Evolutionary conservation across 2,329 filamentous ascomycete genomes (phyloP).

Genomic region (Metarhizium sp.): DNA sequence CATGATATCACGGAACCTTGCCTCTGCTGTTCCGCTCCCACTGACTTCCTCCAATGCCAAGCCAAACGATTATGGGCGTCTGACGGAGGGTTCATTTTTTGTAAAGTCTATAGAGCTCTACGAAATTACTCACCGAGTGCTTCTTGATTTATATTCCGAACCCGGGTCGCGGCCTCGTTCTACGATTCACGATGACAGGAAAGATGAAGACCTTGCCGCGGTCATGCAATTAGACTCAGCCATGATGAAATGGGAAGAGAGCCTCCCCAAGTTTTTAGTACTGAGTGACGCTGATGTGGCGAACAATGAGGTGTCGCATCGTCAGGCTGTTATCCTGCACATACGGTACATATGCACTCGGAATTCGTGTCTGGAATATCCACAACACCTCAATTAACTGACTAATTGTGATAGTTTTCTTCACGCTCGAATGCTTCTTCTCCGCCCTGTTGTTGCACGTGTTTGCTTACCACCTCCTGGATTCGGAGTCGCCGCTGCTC

Average conservation of each 20-base stretch:
- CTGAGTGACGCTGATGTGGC: constrained; percentile 9
- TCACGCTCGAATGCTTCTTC: constrained; percentile 23
- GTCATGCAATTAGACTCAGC: constrained; percentile 22
- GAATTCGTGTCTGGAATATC: not conserved
- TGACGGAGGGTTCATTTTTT: constrained; percentile 18
- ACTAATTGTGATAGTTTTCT: constrained; percentile 15
- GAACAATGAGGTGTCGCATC: constrained; percentile 3
- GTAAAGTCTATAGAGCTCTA: constrained; percentile 25
- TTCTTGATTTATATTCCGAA: constrained; percentile 18
- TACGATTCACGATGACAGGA: constrained; percentile 5
- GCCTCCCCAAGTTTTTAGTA: constrained; percentile 16
- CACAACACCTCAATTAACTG: not conserved
- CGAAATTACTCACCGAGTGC: constrained; percentile 25
- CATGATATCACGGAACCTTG: constrained; percentile 21
- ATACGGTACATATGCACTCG: too few species aligned
- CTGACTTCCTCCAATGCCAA: not conserved
- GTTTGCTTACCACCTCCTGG: constrained; percentile 19
- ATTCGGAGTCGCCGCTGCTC: constrained; percentile 5
- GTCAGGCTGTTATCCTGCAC: too few species aligned
- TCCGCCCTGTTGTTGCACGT: constrained; percentile 21
- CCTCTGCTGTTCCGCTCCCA: constrained; percentile 15
- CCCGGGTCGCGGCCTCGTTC: constrained; percentile 4
- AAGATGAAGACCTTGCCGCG: constrained; percentile 18
- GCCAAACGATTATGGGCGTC: constrained; percentile 7
- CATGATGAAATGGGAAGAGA: constrained; percentile 21